A percentile compares a stretch with the other conserved stretches of the same genome.
Evolutionary conservation across 1,284 basidiomycete species (phyloP).

Genomic region (Leccinum variabile): DNA sequence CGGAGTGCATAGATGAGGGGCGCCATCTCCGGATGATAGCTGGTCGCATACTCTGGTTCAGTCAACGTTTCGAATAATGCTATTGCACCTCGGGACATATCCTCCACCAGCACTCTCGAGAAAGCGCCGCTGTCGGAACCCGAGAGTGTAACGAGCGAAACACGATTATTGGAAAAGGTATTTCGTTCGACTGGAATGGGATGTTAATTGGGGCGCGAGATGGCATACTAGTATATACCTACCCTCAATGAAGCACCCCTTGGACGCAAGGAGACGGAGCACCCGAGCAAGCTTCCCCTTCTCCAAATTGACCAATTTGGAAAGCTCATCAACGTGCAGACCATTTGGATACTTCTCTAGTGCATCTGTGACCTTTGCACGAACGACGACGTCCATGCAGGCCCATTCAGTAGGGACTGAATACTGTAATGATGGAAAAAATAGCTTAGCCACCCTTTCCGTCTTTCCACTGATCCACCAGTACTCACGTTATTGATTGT

Average conservation of each 20-base stretch:
- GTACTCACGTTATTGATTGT: slow-evolving; percentile 13
- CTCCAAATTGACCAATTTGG: slow-evolving; percentile 27
- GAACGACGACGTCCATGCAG: slow-evolving; percentile 24
- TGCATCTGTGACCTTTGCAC: slow-evolving; percentile 27
- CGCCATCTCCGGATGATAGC: slow-evolving; percentile 23
- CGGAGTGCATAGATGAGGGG: slow-evolving; percentile 28
- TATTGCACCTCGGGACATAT: slow-evolving; percentile 13
- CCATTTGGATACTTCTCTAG: slow-evolving; percentile 28
- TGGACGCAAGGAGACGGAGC: slow-evolving; percentile 34
- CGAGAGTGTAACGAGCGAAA: slow-evolving; percentile 28
- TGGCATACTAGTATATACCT: background rate
- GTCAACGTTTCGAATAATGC: slow-evolving; percentile 30
- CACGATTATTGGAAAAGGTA: slow-evolving; percentile 33
- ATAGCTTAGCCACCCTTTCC: background rate
- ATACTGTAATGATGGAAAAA: slow-evolving; percentile 12
- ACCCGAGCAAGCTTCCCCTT: slow-evolving; percentile 32
- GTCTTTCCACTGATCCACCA: background rate
- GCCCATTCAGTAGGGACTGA: slow-evolving; percentile 29
- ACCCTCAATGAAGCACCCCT: slow-evolving; percentile 38
- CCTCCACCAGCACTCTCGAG: slow-evolving; percentile 17
- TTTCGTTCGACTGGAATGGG: slow-evolving; percentile 21
- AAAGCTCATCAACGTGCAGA: slow-evolving; percentile 27
- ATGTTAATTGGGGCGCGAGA: background rate
- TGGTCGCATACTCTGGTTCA: slow-evolving; percentile 26
- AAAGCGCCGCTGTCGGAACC: slow-evolving; percentile 12